Conservation (phyloP, 1,139 yeast species). For the Lizanozyma gosingica region DNA sequence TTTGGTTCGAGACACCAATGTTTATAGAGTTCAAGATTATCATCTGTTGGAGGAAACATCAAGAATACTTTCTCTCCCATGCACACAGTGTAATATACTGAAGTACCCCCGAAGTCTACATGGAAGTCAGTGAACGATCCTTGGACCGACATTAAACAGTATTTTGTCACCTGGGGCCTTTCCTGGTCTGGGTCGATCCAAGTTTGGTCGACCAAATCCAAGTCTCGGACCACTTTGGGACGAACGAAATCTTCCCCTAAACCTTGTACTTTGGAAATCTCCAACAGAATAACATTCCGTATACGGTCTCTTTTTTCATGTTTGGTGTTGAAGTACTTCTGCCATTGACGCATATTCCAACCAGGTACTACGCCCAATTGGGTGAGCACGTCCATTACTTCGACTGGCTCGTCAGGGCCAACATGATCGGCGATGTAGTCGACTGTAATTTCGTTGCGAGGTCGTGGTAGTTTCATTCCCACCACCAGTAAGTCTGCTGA, state of each 20-base stretch:
- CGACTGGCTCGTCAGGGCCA: slow-evolving; percentile 59
- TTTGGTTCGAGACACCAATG: slow-evolving; percentile 65
- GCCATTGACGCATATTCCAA: slow-evolving; percentile 73
- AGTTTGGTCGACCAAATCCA: slow-evolving; percentile 63
- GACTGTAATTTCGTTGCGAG: slow-evolving; percentile 36
- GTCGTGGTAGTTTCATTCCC: slow-evolving; percentile 32
- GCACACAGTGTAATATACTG: slow-evolving; percentile 79
- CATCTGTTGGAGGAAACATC: slow-evolving; percentile 67
- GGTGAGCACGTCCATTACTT: slow-evolving; percentile 85
- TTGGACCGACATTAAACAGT: slow-evolving; percentile 78
- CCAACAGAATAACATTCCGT: slow-evolving; percentile 74
- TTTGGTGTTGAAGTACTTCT: slow-evolving; percentile 52
- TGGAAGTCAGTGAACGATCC: slow-evolving; percentile 86
- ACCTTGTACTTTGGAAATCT: slow-evolving; percentile 49
- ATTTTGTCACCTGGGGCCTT: slow-evolving; percentile 70
- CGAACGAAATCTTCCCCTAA: slow-evolving; percentile 46
- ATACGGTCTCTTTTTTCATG: slow-evolving; percentile 49
- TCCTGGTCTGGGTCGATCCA: slow-evolving; percentile 37
- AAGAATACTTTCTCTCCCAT: slow-evolving; percentile 66
- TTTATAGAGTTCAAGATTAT: slow-evolving; percentile 52
- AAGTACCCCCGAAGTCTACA: slow-evolving; percentile 87
- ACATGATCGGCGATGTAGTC: slow-evolving; percentile 49
- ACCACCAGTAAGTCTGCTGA: slow-evolving; percentile 17
- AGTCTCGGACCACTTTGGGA: slow-evolving; percentile 56
- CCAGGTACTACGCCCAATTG: slow-evolving; percentile 55